phyloP scores from a whole-genome alignment of 2,329 filamentous ascomycete genomes.

The Fusarium oxysporum region DNA sequence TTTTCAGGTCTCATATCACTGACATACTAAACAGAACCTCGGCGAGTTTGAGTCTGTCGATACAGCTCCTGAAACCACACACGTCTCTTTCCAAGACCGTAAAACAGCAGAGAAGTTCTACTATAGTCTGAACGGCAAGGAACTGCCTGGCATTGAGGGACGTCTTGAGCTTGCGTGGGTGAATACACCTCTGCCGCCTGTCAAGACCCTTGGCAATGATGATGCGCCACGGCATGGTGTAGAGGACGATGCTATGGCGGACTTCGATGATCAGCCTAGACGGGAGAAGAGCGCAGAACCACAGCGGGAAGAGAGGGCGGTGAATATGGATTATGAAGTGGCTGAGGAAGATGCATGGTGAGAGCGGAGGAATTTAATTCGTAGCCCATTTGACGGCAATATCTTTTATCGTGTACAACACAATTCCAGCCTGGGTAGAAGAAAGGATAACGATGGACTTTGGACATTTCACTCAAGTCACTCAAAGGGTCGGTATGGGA shows the following conservation, averaged over 20 bases:
- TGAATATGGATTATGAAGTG: slow-evolving; percentile 66
- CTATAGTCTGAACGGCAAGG: slow-evolving; percentile 65
- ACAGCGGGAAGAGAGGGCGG: slow-evolving; percentile 48
- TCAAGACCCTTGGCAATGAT: slow-evolving; percentile 29
- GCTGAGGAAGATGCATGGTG: slow-evolving; percentile 63
- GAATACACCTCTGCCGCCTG: slow-evolving; percentile 45
- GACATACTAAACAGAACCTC: slow-evolving; percentile 59
- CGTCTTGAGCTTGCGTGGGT: slow-evolving; percentile 76
- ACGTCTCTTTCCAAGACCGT: slow-evolving; percentile 74
- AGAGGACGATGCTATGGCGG: slow-evolving; percentile 45
- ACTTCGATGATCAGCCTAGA: slow-evolving; percentile 35
- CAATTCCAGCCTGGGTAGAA: not conserved
- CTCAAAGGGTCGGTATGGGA: not conserved
- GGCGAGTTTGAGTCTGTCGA: slow-evolving; percentile 72
- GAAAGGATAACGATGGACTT: not conserved
- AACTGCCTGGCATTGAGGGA: slow-evolving; percentile 71
- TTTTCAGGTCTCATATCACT: not conserved
- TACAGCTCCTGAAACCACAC: slow-evolving; percentile 58
- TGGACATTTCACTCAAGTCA: slow-evolving; percentile 6
- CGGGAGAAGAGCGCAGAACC: slow-evolving; percentile 25
- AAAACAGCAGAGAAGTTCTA: slow-evolving; percentile 78
- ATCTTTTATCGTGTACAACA: not conserved
- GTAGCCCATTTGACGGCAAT: not conserved
- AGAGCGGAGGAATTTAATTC: slow-evolving; percentile 9
- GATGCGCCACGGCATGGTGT: slow-evolving; percentile 1